Evolutionary conservation across 441 rosid genomes (phyloP).

Genomic region (Viola pubescens): DNA sequence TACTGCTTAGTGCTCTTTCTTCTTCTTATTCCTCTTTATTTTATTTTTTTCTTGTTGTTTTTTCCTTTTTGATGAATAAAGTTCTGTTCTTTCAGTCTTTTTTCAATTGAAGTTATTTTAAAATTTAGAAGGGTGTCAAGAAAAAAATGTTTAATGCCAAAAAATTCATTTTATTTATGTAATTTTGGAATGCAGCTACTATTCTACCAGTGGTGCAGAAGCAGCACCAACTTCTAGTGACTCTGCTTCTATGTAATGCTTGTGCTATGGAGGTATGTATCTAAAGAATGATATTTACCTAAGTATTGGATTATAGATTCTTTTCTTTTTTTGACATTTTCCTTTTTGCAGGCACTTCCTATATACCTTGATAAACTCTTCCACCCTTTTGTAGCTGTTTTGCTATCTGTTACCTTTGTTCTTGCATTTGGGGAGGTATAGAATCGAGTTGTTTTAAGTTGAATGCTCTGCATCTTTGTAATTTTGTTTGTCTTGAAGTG

Average conservation of each 20-base stretch:
- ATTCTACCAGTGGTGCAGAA: conserved; percentile 83
- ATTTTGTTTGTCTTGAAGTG: neutral
- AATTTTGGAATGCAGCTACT: conserved; percentile 33
- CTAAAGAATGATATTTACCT: neutral
- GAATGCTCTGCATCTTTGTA: neutral
- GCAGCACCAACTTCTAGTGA: conserved; percentile 93
- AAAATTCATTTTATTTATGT: neutral
- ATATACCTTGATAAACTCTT: conserved; percentile 79
- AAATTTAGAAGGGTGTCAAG: too few relatives aligned
- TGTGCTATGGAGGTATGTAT: conserved; percentile 87
- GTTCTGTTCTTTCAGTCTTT: too few relatives aligned
- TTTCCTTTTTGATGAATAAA: neutral
- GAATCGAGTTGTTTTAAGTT: neutral
- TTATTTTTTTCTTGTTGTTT: neutral
- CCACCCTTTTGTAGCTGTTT: conserved; percentile 72
- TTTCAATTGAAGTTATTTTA: too few relatives aligned
- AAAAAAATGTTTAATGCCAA: too few relatives aligned
- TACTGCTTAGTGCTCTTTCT: neutral
- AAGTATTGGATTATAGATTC: neutral
- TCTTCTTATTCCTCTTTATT: neutral
- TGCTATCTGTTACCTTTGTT: conserved; percentile 84
- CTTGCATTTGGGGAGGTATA: conserved; percentile 81
- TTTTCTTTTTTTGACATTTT: neutral
- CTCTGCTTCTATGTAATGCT: conserved; percentile 83
- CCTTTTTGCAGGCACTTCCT: conserved; percentile 64